A percentile compares a stretch with the other conserved stretches of the same genome.
Evolutionary conservation across 1,139 yeast genomes (phyloP).

Genomic region (Hemisphaericaspora subhashii): DNA sequence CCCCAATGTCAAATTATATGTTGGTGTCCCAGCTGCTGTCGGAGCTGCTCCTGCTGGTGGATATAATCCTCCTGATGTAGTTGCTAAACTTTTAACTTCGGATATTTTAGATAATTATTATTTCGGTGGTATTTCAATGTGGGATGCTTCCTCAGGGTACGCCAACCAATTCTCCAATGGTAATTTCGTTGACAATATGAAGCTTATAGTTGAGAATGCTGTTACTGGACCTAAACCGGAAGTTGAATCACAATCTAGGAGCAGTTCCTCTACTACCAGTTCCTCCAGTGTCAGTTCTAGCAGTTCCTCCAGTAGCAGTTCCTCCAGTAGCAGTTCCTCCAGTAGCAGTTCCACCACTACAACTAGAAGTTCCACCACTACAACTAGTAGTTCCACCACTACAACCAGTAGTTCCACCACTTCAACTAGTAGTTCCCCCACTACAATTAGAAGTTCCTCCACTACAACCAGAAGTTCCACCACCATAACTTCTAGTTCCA

Average conservation of each 20-base stretch:
- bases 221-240: slow-evolving; percentile 6
- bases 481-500: slow-evolving; percentile 7
- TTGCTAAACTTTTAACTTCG: slow-evolving; percentile 25
- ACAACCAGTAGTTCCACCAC: slow-evolving; percentile 9
- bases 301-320: slow-evolving; percentile 7
- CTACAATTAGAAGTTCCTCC: slow-evolving; percentile 10
- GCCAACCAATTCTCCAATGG: slow-evolving; percentile 50
- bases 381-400: slow-evolving; percentile 9
- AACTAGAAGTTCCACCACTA: slow-evolving; percentile 10
- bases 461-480: slow-evolving; percentile 10
- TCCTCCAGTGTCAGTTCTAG: slow-evolving; percentile 9
- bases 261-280: slow-evolving; percentile 10
- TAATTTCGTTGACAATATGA: slow-evolving; percentile 43
- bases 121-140: slow-evolving; percentile 85
- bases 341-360: slow-evolving; percentile 11
- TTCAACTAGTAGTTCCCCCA: slow-evolving; percentile 8
- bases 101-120: slow-evolving; percentile 39
- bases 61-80: slow-evolving; percentile 22
- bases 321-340: slow-evolving; percentile 9
- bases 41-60: slow-evolving; percentile 58
- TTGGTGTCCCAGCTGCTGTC: slow-evolving; percentile 74
- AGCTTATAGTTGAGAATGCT: slow-evolving; percentile 22
- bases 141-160: slow-evolving; percentile 89
- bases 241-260: slow-evolving; percentile 6
- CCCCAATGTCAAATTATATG: slow-evolving; percentile 57